These are phyloP conservation scores for Cucumis hystrix DNA, from an alignment of 306 rosid species.

Conservation along the genomic window DNA sequence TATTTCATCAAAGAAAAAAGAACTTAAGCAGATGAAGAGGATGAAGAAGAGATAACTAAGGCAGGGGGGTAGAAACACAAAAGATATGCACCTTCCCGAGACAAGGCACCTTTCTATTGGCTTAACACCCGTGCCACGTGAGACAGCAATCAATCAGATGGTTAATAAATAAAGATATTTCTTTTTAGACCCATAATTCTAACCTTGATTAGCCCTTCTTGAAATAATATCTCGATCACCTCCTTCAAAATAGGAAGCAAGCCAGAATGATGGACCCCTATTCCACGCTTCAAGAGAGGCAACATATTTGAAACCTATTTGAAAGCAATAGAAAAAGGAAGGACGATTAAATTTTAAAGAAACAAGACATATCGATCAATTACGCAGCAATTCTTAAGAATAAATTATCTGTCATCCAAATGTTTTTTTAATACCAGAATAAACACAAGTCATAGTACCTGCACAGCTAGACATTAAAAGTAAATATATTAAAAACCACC, in stretches of 20 bases:
- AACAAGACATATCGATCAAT: not conserved
- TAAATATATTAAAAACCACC: not conserved
- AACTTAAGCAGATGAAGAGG: not conserved
- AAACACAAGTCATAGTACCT: not conserved
- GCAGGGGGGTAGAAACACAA: not conserved
- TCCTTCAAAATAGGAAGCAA: constrained; percentile 95
- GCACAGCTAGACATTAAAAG: not conserved
- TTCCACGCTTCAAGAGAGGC: constrained; percentile 94
- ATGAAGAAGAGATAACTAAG: not conserved
- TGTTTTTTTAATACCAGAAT: not conserved
- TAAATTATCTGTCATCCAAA: not conserved
- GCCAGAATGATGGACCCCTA: constrained; percentile 98
- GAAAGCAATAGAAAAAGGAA: constrained; percentile 5
- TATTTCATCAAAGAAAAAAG: not conserved
- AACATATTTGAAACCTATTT: constrained; percentile 71
- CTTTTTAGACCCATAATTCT: not conserved
- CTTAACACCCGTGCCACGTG: not conserved
- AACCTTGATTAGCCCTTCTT: constrained; percentile 96
- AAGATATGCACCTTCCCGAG: not conserved
- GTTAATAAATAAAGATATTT: not conserved
- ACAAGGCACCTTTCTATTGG: not conserved
- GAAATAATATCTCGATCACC: constrained; percentile 90
- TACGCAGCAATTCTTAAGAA: not conserved
- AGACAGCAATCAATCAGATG: not conserved
- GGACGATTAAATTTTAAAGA: not conserved